Evolutionary conservation across 2,329 filamentous ascomycete genomes (phyloP).

Genomic region (Daldinia sp.): DNA sequence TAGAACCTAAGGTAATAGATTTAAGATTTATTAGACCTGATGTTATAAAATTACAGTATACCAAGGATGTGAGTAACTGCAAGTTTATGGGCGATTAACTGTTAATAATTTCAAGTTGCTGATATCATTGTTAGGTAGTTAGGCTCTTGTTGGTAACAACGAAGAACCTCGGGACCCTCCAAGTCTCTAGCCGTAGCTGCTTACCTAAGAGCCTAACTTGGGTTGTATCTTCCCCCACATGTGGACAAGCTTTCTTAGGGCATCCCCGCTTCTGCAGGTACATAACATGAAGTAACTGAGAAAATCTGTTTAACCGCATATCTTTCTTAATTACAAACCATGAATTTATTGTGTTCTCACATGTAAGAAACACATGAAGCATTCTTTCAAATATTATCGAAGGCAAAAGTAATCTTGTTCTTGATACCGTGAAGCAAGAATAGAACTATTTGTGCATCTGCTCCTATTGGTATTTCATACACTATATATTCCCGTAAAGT

Average conservation of each 20-base stretch:
- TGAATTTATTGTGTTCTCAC: neutral
- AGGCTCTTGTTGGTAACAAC: neutral
- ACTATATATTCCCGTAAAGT: neutral
- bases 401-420: neutral
- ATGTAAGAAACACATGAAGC: constrained; percentile 7
- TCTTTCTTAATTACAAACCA: constrained; percentile 9
- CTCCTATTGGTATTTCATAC: neutral
- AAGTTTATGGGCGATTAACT: neutral
- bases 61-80: neutral
- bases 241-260: neutral
- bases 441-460: neutral
- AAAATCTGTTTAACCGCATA: neutral
- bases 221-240: neutral
- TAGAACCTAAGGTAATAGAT: neutral
- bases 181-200: too few relatives aligned
- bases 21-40: neutral
- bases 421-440: constrained; percentile 1
- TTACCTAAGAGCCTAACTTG: neutral
- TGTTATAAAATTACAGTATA: neutral
- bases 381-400: neutral
- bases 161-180: neutral
- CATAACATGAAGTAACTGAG: constrained; percentile 8
- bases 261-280: constrained; percentile 18
- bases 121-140: constrained; percentile 14
- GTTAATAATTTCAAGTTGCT: neutral